Evolutionary conservation across 2,329 filamentous ascomycete species (phyloP).

Genomic region (Diaporthe ilicicola): DNA sequence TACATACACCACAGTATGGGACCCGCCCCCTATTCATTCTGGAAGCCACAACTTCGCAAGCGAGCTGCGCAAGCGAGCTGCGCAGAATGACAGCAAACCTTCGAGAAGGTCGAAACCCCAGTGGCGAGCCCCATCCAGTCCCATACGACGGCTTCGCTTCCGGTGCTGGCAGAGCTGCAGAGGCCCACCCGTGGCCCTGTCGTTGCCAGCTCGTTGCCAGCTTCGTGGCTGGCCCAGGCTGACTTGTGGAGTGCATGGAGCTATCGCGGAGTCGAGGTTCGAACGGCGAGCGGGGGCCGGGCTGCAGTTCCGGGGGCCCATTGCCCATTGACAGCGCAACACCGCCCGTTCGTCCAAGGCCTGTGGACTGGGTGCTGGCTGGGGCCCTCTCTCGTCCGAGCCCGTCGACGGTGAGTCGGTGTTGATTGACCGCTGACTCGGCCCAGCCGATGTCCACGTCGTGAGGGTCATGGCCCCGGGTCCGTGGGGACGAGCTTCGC

Average conservation of each 20-base stretch:
- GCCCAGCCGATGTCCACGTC: conserved; percentile 21
- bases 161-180: conserved; percentile 3
- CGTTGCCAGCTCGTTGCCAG: neutral
- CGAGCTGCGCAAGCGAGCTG: conserved; percentile 22
- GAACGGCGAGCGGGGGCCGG: conserved; percentile 20
- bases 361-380: neutral
- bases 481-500: conserved; percentile 17
- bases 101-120: conserved; percentile 28
- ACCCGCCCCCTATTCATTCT: conserved; percentile 30
- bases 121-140: neutral
- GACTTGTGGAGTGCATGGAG: neutral
- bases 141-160: conserved; percentile 4
- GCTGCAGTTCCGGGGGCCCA: conserved; percentile 16
- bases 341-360: conserved; percentile 18
- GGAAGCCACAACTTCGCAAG: conserved; percentile 15
- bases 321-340: conserved; percentile 25
- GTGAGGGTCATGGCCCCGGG: conserved; percentile 12
- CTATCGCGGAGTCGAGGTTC: neutral
- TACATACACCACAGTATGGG: no score
- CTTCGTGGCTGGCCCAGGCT: conserved; percentile 14
- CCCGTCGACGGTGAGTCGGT: conserved; percentile 23
- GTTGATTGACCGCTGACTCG: conserved; percentile 23
- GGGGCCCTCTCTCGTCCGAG: conserved; percentile 25
- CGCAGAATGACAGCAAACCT: conserved; percentile 25
- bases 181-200: neutral